Evolutionary conservation across 1,139 yeast genomes (phyloP).

Genomic region (Zhuliangozyma blackwelliae): DNA sequence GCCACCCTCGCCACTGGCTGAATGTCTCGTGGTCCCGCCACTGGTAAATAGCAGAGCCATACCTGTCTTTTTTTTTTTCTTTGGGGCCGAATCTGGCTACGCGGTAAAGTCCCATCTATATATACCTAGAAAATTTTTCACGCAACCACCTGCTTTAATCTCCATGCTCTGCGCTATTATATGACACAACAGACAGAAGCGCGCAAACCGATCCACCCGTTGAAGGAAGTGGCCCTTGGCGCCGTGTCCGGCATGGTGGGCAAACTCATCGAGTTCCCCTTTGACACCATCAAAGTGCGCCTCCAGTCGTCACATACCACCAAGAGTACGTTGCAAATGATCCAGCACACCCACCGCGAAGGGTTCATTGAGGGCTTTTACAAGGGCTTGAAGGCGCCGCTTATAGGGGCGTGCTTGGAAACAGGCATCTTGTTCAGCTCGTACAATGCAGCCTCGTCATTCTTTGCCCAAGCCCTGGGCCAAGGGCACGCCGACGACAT

Average conservation of each 20-base stretch:
- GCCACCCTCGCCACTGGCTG: too few species aligned
- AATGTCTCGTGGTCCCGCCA: too few species aligned
- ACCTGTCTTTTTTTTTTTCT: too few species aligned
- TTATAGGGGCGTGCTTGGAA: constrained; percentile 84
- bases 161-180: too few species aligned
- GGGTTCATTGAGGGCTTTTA: constrained; percentile 53
- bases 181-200: neutral
- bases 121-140: too few species aligned
- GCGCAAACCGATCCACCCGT: constrained; percentile 17
- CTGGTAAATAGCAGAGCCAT: too few species aligned
- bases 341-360: constrained; percentile 58
- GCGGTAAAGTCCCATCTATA: too few species aligned
- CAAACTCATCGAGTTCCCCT: constrained; percentile 83
- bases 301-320: constrained; percentile 56
- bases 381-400: constrained; percentile 74
- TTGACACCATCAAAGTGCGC: constrained; percentile 88
- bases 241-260: constrained; percentile 77
- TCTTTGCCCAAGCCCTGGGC: constrained; percentile 44
- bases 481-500: constrained; percentile 17
- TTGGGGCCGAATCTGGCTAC: too few species aligned
- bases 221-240: constrained; percentile 41
- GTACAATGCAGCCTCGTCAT: constrained; percentile 60
- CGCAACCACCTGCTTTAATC: too few species aligned
- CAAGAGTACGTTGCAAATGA: constrained; percentile 55
- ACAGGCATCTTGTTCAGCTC: constrained; percentile 57